Percentiles rank a stretch among this genome's conserved stretches.
Conservation (phyloP, 1,284 basidiomycete genomes). For the Trichosporon inkin region DNA sequence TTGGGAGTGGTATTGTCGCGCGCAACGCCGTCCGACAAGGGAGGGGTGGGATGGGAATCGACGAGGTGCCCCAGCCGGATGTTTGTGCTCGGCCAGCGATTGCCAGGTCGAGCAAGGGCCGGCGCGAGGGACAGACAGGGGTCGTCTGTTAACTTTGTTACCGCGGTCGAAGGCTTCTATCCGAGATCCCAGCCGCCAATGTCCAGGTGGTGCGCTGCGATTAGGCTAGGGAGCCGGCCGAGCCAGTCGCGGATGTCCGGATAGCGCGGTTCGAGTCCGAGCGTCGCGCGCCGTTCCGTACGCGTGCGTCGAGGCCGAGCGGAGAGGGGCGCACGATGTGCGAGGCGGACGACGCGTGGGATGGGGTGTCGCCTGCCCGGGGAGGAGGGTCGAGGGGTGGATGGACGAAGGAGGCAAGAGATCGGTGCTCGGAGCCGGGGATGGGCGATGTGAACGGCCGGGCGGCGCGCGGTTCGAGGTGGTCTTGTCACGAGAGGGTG, state of each 20-base stretch:
- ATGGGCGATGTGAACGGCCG: constrained; percentile 7
- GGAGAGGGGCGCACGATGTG: no score
- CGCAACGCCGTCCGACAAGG: background rate
- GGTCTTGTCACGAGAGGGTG: constrained; percentile 8
- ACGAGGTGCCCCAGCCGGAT: background rate
- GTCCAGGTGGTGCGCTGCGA: background rate
- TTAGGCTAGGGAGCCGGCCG: no score
- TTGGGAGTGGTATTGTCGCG: background rate
- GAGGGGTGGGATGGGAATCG: background rate
- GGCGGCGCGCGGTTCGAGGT: background rate
- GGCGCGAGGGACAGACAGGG: constrained; percentile 3
- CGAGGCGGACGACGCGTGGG: no score
- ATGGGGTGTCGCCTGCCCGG: no score
- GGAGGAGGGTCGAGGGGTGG: background rate
- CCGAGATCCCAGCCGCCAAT: background rate
- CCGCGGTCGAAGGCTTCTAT: background rate
- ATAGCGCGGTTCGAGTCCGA: no score
- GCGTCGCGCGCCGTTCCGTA: no score
- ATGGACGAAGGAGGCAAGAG: background rate
- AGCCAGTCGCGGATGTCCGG: no score
- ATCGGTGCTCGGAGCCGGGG: background rate
- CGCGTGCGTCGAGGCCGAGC: no score
- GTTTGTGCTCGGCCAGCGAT: background rate
- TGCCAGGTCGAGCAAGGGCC: background rate
- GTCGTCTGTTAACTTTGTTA: constrained; percentile 8